phyloP scores from a whole-genome alignment of 2,329 filamentous ascomycete species.

The Emmonsia crescens region DNA sequence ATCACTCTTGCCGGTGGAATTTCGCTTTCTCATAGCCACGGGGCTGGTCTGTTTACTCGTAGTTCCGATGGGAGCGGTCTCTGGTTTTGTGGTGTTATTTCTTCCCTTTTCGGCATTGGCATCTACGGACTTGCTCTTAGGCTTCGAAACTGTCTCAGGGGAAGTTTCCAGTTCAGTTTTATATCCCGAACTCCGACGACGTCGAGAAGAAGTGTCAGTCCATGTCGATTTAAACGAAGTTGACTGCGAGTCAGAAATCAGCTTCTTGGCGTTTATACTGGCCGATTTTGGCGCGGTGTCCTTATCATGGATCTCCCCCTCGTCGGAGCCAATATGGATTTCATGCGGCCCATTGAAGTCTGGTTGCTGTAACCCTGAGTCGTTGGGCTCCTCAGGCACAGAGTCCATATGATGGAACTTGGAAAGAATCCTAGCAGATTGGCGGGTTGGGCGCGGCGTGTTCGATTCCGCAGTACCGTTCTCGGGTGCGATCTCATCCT shows the following conservation, averaged over 20 bases:
- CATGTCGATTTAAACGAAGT: slow-evolving; percentile 2
- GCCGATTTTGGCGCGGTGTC: not conserved
- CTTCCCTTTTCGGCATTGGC: not conserved
- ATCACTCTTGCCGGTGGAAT: not conserved
- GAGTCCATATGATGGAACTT: slow-evolving; percentile 4
- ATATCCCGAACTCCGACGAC: slow-evolving; percentile 1
- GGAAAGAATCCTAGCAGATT: slow-evolving; percentile 12
- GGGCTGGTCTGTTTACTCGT: not conserved
- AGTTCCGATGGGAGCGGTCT: not conserved
- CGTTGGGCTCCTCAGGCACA: not conserved
- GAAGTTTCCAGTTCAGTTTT: not conserved
- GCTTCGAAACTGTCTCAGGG: not conserved
- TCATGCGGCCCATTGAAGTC: slow-evolving; percentile 1
- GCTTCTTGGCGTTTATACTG: not conserved
- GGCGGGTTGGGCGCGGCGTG: slow-evolving; percentile 9
- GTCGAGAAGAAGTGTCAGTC: slow-evolving; percentile 5
- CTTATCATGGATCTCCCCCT: not conserved
- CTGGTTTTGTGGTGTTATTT: not conserved
- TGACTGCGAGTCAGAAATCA: not conserved
- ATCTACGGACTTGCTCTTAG: not conserved
- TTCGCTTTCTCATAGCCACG: not conserved
- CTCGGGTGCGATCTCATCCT: not conserved
- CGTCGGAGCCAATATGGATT: slow-evolving; percentile 1
- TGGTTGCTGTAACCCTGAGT: slow-evolving; percentile 4
- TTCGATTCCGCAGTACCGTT: not conserved